Evolutionary conservation across 441 rosid species (phyloP).

Genomic region (Adansonia madagascariensis): DNA sequence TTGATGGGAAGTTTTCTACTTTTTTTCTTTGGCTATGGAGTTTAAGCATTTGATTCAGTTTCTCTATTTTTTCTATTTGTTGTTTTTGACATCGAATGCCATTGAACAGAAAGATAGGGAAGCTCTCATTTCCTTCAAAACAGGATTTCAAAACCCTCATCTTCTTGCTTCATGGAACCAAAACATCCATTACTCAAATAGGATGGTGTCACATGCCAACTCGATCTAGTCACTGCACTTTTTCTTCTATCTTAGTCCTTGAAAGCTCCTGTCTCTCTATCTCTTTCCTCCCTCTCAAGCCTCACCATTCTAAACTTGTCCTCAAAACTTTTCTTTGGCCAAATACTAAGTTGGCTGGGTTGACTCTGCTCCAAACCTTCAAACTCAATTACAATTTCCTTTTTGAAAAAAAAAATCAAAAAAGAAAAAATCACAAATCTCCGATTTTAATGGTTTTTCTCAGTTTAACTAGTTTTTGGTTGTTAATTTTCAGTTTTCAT

Average conservation of each 20-base stretch:
- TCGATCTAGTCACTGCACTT: conserved; percentile 52
- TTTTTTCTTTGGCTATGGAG: conserved; percentile 33
- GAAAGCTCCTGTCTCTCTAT: conserved; percentile 45
- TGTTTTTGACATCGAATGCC: conserved; percentile 27
- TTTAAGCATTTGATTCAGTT: conserved; percentile 22
- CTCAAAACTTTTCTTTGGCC: conserved; percentile 49
- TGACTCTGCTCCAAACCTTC: conserved; percentile 46
- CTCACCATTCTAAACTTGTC: conserved; percentile 67
- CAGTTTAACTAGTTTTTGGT: too few species aligned
- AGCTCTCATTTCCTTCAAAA: conserved; percentile 52
- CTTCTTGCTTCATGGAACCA: conserved; percentile 65
- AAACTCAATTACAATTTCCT: conserved; percentile 50
- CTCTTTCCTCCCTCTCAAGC: conserved; percentile 53
- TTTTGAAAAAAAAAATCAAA: conserved; percentile 33
- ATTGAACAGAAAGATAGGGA: conserved; percentile 28
- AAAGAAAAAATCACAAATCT: too few species aligned
- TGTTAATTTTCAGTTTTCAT: too few species aligned
- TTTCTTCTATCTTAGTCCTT: conserved; percentile 45
- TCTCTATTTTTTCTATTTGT: neutral
- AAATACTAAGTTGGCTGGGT: conserved; percentile 48
- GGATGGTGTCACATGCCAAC: conserved; percentile 66
- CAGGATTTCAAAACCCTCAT: conserved; percentile 44
- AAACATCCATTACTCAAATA: conserved; percentile 48
- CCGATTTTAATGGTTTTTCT: too few species aligned
- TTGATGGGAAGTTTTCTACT: neutral